Evolutionary conservation across 2,329 filamentous ascomycete species (phyloP).

Genomic region (Fusarium pseudocircinatum): DNA sequence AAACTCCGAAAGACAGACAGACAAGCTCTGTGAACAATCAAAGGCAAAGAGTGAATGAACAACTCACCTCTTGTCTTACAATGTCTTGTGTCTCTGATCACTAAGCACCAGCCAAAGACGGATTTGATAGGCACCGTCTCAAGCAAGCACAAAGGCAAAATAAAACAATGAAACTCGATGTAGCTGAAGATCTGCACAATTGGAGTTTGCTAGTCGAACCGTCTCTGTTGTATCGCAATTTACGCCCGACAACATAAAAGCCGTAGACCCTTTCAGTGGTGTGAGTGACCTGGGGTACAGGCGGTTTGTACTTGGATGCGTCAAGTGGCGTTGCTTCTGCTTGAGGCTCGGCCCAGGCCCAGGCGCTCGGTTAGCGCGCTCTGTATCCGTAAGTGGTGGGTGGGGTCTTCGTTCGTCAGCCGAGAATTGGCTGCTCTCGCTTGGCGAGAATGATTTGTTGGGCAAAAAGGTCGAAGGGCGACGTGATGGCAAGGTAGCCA

Average conservation of each 20-base stretch:
- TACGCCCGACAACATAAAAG: constrained; percentile 1
- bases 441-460: constrained; percentile 8
- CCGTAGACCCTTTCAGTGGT: neutral
- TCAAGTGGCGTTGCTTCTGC: constrained; percentile 8
- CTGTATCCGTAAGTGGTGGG: neutral
- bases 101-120: neutral
- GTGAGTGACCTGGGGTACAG: constrained; percentile 15
- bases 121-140: neutral
- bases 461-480: neutral
- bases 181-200: constrained; percentile 17
- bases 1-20: neutral
- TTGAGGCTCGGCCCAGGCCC: constrained; percentile 26
- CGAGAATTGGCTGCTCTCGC: constrained; percentile 1
- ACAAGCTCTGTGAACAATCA: neutral
- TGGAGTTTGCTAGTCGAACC: constrained; percentile 1
- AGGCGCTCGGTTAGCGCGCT: neutral
- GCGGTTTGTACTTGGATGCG: neutral
- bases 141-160: neutral
- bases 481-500: neutral
- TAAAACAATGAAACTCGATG: constrained; percentile 12
- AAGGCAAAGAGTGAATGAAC: neutral
- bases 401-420: constrained; percentile 2
- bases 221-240: constrained; percentile 11
- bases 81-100: neutral
- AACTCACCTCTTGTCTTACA: neutral